Conservation (phyloP, 805 yeast species). For the Starmerella powellii region DNA sequence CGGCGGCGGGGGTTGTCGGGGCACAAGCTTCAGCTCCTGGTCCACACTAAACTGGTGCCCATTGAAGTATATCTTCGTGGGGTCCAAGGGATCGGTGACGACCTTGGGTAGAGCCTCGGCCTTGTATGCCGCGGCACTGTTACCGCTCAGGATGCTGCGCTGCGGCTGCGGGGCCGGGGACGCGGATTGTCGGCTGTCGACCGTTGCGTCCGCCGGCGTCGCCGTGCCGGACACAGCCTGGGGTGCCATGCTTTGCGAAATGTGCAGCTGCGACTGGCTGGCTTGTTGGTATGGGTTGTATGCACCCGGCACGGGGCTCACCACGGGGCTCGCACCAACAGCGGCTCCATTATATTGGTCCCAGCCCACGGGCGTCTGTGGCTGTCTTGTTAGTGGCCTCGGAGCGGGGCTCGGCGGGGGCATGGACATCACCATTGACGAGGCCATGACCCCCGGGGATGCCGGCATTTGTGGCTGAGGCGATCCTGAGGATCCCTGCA, state of each 20-base stretch:
- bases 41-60: slow-evolving; percentile 8
- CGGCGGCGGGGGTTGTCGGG: slow-evolving; percentile 5
- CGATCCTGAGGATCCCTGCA: background rate
- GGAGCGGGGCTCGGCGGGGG: background rate
- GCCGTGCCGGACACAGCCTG: no score
- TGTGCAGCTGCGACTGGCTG: background rate
- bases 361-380: background rate
- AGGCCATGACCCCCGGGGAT: slow-evolving; percentile 1
- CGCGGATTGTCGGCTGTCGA: background rate
- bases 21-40: slow-evolving; percentile 4
- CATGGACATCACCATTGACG: background rate
- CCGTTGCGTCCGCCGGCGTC: no score
- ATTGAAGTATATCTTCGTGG: slow-evolving; percentile 6
- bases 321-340: slow-evolving; percentile 5
- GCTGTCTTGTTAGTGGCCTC: background rate
- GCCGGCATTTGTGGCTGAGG: background rate
- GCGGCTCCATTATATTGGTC: background rate
- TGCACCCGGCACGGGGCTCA: slow-evolving; percentile 9
- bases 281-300: slow-evolving; percentile 1
- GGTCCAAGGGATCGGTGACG: slow-evolving; percentile 8
- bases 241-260: background rate
- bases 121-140: background rate
- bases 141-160: background rate
- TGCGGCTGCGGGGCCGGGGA: background rate
- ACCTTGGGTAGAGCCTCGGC: slow-evolving; percentile 12